Conservation (phyloP, 352 stramenopile species). For the Plasmopara muralis region DNA sequence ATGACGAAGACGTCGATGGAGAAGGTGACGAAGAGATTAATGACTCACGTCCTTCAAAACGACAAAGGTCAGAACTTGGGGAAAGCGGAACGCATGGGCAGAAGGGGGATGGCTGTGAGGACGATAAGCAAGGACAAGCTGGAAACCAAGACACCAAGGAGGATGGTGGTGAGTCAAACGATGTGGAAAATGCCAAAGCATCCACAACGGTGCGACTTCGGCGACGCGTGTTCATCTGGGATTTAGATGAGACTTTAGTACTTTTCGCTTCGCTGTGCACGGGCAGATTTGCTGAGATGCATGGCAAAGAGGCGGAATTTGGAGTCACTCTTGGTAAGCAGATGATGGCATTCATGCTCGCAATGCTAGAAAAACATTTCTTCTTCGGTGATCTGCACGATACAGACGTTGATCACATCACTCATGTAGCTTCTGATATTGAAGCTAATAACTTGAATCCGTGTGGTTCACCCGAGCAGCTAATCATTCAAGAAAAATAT, state of each 20-base stretch:
- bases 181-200: not conserved
- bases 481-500: conserved; percentile 35
- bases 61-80: conserved; percentile 23
- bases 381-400: conserved; percentile 79
- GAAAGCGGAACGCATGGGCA: not conserved
- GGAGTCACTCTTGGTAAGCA: conserved; percentile 66
- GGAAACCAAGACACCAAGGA: conserved; percentile 7
- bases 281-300: conserved; percentile 52
- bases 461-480: not conserved
- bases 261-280: conserved; percentile 79
- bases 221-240: conserved; percentile 71
- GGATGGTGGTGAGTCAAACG: conserved; percentile 1
- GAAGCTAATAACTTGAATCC: not conserved
- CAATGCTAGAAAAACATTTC: conserved; percentile 78
- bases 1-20: conserved; percentile 7
- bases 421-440: conserved; percentile 15
- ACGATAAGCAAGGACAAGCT: conserved; percentile 1
- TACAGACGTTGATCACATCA: conserved; percentile 61
- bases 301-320: conserved; percentile 49
- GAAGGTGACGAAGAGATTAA: conserved; percentile 16
- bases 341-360: conserved; percentile 82
- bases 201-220: conserved; percentile 4
- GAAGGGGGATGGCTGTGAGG: conserved; percentile 1
- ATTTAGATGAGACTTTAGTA: conserved; percentile 77
- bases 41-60: conserved; percentile 27